Base-by-base conservation (phyloP, 805 yeast genomes). In the Kodamaea sagamina region DNA sequence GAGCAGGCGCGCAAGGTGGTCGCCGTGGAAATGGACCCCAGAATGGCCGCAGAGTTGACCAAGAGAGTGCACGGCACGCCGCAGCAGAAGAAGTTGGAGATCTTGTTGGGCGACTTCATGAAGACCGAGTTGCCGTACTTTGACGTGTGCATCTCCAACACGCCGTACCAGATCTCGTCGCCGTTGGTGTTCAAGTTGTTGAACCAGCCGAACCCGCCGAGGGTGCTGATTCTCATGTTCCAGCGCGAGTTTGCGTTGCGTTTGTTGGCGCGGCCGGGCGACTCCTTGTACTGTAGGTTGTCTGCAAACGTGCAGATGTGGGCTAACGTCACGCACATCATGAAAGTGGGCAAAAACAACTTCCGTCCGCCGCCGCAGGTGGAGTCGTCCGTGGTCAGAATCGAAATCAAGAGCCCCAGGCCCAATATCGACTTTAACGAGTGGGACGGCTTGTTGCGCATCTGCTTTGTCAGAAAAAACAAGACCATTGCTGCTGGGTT, bases 231-330 rank as follows among this genome's bases (percentile, higher is more conserved):
- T 44, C 84, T 93, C 48, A 93, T 93, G 99, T 93, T 93, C 65
- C 99, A 93, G 71, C 77, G 98, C 61, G 99, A 93, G 62, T 93
- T 93, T 59, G 99, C 99, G 2, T 65, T 93, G 67, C 83, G 97
- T 57, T 71, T 93, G 43, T 73, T 93, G 41, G 99, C 99, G 1
- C 79, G 95, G 54, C 98, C 99, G 0, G 99, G 99, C n/a, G 98
- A 93, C 55, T 65, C 88, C 1, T 72, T 93, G 29, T 93, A 92
- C 70, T 89, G 97, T 65, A 79, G 99, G 58, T 74, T 93, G 42
- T 85, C 96, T 24, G 98, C 96, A 22, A 93, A 93, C 59, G 98
- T 93, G 1, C 99, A 93, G 61, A 92, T 93, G 98, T 93, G 98
- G 97, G 97, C 97, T n/a, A 88, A 88, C 51, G 97, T 93, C 11